A percentile compares a stretch with the other conserved stretches of the same genome.
These are phyloP conservation scores for Azolla pinnata DNA, from an alignment of 75 land plant genomes.

Conservation along the genomic window DNA sequence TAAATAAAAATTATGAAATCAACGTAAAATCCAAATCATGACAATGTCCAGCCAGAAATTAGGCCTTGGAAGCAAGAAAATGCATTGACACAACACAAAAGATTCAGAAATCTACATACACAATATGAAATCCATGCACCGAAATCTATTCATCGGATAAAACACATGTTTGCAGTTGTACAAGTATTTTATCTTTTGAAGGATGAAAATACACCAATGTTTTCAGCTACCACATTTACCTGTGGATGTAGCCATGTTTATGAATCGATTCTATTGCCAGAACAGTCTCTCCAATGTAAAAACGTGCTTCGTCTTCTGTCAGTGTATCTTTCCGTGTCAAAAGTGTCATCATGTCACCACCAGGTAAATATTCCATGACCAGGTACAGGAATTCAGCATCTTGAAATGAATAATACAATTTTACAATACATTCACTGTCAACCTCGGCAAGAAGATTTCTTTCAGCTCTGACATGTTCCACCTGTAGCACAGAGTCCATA, in stretches of 20 bases:
- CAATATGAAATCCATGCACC: too few species aligned
- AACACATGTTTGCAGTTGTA: not conserved
- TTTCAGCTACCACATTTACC: conserved; percentile 22
- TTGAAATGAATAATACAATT: conserved; percentile 82
- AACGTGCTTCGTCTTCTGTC: conserved; percentile 71
- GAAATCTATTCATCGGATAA: too few species aligned
- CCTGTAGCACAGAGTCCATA: conserved; percentile 27
- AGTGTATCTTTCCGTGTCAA: conserved; percentile 71
- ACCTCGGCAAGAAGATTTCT: conserved; percentile 86
- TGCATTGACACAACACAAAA: too few species aligned
- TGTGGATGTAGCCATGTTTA: conserved; percentile 80
- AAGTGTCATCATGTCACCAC: conserved; percentile 90
- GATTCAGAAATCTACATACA: too few species aligned
- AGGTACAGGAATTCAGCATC: conserved; percentile 76
- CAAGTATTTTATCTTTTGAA: not conserved
- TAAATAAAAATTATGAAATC: too few species aligned
- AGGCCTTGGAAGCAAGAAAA: too few species aligned
- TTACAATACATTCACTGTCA: conserved; percentile 79
- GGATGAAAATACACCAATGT: not conserved
- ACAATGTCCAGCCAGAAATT: too few species aligned
- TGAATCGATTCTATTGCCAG: conserved; percentile 84
- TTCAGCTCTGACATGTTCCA: conserved; percentile 89
- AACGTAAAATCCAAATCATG: too few species aligned
- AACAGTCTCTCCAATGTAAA: conserved; percentile 78
- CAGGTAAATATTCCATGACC: conserved; percentile 91